Evolutionary conservation across 306 rosid genomes (phyloP).

Genomic region (Acacia acuminata): DNA sequence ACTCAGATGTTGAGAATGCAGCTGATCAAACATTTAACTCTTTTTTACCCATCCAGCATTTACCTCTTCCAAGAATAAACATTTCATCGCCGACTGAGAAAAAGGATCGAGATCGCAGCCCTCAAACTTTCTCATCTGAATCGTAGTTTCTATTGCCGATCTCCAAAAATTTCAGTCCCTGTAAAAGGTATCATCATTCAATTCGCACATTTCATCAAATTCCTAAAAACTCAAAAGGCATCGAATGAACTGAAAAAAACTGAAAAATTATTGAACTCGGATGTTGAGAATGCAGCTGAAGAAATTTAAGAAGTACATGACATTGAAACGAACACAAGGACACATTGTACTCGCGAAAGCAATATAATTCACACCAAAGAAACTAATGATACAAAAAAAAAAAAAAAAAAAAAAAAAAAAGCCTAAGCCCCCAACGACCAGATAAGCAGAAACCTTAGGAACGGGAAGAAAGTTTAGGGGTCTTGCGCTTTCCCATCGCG

Average conservation of each 20-base stretch:
- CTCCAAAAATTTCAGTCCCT: no score
- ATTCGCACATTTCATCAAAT: not conserved
- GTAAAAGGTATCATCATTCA: not conserved
- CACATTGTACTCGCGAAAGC: not conserved
- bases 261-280: not conserved
- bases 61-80: no score
- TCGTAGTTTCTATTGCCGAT: no score
- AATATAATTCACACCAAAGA: constrained; percentile 1
- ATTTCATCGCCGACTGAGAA: no score
- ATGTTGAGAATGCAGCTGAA: not conserved
- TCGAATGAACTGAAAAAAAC: not conserved
- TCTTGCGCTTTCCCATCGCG: constrained; percentile 88
- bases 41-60: no score
- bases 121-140: no score
- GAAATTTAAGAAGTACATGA: not conserved
- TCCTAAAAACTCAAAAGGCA: not conserved
- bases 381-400: not conserved
- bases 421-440: not conserved
- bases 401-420: no score
- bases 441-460: constrained; percentile 19
- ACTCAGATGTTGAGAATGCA: no score
- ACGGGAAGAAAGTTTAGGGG: not conserved
- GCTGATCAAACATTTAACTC: no score
- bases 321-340: not conserved
- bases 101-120: no score